Conservation (phyloP, 2,329 filamentous ascomycete species). For the Sporothrix euskadiensis region DNA sequence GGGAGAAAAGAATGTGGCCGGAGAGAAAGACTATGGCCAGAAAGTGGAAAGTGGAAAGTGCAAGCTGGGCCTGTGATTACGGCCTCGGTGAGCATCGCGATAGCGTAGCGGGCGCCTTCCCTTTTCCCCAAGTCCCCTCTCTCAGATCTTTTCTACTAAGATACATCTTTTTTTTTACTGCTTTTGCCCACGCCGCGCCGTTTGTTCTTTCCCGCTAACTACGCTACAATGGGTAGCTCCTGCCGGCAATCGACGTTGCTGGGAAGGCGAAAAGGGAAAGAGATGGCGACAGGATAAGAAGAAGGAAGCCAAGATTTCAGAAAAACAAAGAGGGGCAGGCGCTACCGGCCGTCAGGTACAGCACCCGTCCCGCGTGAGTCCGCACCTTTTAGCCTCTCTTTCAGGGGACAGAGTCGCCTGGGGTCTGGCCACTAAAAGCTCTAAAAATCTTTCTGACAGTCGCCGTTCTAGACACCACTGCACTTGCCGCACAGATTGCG, state of each 20-base stretch:
- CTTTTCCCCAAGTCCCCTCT: neutral
- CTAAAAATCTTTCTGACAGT: slow-evolving; percentile 8
- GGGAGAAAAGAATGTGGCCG: neutral
- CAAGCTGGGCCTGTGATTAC: neutral
- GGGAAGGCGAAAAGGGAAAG: slow-evolving; percentile 3
- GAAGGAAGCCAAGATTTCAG: neutral
- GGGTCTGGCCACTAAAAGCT: neutral
- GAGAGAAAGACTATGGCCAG: slow-evolving; percentile 1
- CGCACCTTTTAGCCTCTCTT: neutral
- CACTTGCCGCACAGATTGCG: slow-evolving; percentile 8
- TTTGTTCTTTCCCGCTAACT: slow-evolving; percentile 18
- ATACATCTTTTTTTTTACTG: neutral
- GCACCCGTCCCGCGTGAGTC: neutral
- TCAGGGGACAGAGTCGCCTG: neutral
- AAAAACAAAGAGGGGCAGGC: slow-evolving; percentile 1
- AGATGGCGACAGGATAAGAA: neutral
- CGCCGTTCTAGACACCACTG: slow-evolving; percentile 6
- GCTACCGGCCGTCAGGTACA: slow-evolving; percentile 15
- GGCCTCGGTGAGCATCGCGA: slow-evolving; percentile 6
- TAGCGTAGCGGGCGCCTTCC: neutral
- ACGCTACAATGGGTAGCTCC: slow-evolving; percentile 10
- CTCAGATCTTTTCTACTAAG: neutral
- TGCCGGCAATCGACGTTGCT: neutral
- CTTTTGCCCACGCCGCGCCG: neutral
- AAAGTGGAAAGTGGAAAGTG: neutral